phyloP scores from a whole-genome alignment of 1,284 basidiomycete genomes.

The Mrakiaceae sp. region DNA sequence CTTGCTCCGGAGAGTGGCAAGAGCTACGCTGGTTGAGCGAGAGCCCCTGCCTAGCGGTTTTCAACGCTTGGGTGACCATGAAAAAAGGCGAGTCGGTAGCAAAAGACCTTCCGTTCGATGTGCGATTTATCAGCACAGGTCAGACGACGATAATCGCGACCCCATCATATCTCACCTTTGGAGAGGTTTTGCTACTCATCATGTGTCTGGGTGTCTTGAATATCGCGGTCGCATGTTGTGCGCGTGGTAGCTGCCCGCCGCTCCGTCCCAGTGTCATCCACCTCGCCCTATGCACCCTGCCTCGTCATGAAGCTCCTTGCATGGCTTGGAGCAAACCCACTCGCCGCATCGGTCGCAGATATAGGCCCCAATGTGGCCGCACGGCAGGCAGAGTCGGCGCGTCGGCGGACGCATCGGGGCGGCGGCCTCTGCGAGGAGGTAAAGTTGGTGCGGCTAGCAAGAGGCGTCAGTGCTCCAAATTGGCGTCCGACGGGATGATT shows the following conservation, averaged over 20 bases:
- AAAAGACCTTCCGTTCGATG: no score
- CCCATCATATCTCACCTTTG: no score
- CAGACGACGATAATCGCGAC: no score
- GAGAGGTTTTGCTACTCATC: no score
- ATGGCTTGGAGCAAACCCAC: background rate
- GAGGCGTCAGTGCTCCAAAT: background rate
- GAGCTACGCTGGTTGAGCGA: no score
- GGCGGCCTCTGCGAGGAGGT: background rate
- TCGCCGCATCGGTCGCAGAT: background rate
- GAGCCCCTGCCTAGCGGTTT: no score
- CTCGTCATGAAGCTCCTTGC: background rate
- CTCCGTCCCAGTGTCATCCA: background rate
- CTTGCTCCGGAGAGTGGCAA: no score
- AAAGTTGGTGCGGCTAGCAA: background rate
- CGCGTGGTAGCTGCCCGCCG: constrained; percentile 34
- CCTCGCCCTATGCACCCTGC: background rate
- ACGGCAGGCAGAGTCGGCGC: background rate
- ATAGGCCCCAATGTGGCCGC: constrained; percentile 2
- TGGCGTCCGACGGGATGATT: background rate
- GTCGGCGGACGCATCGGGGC: background rate
- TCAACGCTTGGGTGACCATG: no score
- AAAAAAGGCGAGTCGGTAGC: no score
- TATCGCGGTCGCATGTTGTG: background rate
- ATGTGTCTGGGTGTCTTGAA: no score
- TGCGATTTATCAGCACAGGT: no score